Evolutionary conservation across 2,329 filamentous ascomycete species (phyloP).

Genomic region (Lasiodiplodia gonubiensis): DNA sequence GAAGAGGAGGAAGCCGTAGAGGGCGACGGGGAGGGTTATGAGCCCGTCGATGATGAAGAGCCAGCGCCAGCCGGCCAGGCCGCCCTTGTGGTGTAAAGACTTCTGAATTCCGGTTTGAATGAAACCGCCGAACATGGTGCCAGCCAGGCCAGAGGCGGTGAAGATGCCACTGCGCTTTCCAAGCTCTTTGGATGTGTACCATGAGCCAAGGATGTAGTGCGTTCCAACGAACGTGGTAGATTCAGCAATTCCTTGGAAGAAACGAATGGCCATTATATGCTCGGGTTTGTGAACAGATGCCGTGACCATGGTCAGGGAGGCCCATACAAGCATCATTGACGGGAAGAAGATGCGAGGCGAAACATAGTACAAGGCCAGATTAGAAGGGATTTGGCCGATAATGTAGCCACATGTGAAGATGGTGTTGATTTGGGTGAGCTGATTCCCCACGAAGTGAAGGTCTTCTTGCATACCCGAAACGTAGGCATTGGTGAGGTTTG

Average conservation of each 20-base stretch:
- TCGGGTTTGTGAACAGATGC: conserved; percentile 58
- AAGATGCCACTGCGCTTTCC: conserved; percentile 68
- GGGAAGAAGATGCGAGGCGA: conserved; percentile 69
- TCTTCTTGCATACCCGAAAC: conserved; percentile 52
- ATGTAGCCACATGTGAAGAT: conserved; percentile 45
- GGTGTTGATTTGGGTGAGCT: conserved; percentile 58
- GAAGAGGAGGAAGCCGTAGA: conserved; percentile 59
- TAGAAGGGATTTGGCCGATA: conserved; percentile 66
- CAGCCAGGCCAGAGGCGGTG: conserved; percentile 64
- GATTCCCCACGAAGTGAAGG: conserved; percentile 46
- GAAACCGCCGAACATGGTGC: conserved; percentile 67
- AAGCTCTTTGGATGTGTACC: conserved; percentile 67
- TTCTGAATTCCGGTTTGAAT: conserved; percentile 61
- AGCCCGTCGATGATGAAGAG: conserved; percentile 57
- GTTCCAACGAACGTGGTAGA: conserved; percentile 63
- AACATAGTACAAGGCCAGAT: conserved; percentile 67
- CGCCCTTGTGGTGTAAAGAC: conserved; percentile 54
- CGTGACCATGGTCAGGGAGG: conserved; percentile 66
- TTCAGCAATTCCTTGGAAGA: conserved; percentile 61
- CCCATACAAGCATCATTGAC: conserved; percentile 68
- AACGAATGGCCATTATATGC: conserved; percentile 65
- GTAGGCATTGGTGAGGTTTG: conserved; percentile 52
- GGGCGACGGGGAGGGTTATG: conserved; percentile 62
- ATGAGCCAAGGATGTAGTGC: conserved; percentile 65
- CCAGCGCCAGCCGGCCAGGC: conserved; percentile 62